Conservation (phyloP, 2,329 filamentous ascomycete genomes). For the Fusarium sarcochroum region DNA sequence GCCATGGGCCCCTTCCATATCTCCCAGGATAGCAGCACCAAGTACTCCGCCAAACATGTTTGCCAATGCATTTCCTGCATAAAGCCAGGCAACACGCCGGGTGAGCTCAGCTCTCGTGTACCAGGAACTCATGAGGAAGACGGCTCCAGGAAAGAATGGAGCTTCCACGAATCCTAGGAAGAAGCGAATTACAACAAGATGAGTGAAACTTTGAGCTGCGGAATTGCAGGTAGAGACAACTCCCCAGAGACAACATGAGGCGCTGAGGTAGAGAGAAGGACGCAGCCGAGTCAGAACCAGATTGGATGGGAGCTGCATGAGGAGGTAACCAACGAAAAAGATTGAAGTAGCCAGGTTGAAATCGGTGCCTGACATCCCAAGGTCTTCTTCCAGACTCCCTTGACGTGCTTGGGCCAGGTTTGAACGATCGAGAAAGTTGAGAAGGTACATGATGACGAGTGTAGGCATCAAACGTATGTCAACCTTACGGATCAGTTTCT, state of each 20-base stretch:
- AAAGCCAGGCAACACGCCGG: conserved; percentile 69
- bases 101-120: conserved; percentile 64
- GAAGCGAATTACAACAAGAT: conserved; percentile 63
- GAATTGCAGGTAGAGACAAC: conserved; percentile 62
- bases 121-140: conserved; percentile 64
- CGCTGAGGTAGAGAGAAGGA: conserved; percentile 67
- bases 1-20: conserved; percentile 62
- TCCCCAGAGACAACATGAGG: conserved; percentile 60
- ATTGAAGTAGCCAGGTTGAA: conserved; percentile 72
- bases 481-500: conserved; percentile 63
- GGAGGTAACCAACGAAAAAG: conserved; percentile 73
- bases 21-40: conserved; percentile 63
- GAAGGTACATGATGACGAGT: conserved; percentile 68
- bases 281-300: conserved; percentile 67
- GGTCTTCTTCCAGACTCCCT: conserved; percentile 66
- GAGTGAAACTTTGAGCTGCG: conserved; percentile 57
- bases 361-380: conserved; percentile 68
- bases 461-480: conserved; percentile 67
- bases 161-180: conserved; percentile 62
- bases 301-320: conserved; percentile 75
- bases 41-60: conserved; percentile 67
- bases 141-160: conserved; percentile 64
- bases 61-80: conserved; percentile 69
- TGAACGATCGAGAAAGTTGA: conserved; percentile 68
- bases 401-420: conserved; percentile 70